Conservation (phyloP, 306 rosid genomes). For the Ormosia semicastrata region DNA sequence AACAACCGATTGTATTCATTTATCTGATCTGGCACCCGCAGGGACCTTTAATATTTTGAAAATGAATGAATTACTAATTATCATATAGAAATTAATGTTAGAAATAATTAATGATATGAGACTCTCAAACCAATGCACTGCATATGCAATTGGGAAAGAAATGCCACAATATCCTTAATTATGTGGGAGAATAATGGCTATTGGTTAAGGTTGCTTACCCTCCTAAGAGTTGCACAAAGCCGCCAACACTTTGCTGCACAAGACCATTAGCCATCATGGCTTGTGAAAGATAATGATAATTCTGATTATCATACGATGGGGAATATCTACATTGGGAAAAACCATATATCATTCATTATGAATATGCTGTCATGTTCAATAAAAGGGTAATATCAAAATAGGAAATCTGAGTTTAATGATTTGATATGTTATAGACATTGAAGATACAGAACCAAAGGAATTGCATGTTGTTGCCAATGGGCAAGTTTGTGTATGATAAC, state of each 20-base stretch:
- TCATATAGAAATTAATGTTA: neutral
- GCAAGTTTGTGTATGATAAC: neutral
- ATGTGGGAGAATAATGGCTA: neutral
- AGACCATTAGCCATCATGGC: neutral
- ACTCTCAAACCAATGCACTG: neutral
- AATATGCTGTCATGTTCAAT: neutral
- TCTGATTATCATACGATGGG: neutral
- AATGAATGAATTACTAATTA: neutral
- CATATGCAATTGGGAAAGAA: neutral
- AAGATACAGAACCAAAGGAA: neutral
- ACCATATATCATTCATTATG: neutral
- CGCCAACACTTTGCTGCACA: neutral
- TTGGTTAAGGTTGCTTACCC: neutral
- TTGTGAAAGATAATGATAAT: neutral
- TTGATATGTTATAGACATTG: neutral
- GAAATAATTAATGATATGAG: neutral
- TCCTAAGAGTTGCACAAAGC: neutral
- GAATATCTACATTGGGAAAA: neutral
- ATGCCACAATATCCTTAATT: neutral
- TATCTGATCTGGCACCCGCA: neutral
- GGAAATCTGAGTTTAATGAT: neutral
- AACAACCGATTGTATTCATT: neutral
- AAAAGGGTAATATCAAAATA: neutral
- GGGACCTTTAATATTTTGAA: neutral
- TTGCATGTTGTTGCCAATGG: too few relatives aligned